Conservation (phyloP, 192 early-diverging fungal species). For the Powellomyces hirtus region DNA sequence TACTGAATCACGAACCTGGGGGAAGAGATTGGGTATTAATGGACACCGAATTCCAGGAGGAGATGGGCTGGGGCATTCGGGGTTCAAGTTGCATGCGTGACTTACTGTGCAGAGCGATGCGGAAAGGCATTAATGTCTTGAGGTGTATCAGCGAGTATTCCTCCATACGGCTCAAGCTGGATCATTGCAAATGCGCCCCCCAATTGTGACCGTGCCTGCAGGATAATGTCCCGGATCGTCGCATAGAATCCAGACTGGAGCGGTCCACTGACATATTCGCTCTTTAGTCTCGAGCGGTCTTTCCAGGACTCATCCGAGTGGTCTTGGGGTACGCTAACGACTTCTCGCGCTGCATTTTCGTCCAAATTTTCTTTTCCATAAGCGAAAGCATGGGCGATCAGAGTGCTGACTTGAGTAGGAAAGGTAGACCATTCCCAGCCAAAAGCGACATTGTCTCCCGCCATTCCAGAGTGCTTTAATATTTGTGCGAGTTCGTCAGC, state of each 20-base stretch:
- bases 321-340: not conserved
- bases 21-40: too few relatives aligned
- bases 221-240: not conserved
- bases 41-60: too few relatives aligned
- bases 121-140: not conserved
- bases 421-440: not conserved
- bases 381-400: constrained; percentile 4
- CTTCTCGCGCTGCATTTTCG: not conserved
- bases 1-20: constrained; percentile 19
- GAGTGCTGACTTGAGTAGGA: not conserved
- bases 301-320: constrained; percentile 1
- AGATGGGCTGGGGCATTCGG: too few relatives aligned
- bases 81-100: too few relatives aligned
- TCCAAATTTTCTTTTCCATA: not conserved
- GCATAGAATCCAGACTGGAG: not conserved
- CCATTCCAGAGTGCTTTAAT: not conserved
- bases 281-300: constrained; percentile 11
- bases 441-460: not conserved
- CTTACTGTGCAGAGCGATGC: not conserved
- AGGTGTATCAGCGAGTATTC: not conserved
- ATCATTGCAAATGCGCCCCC: not conserved
- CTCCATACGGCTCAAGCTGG: constrained; percentile 16
- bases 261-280: not conserved
- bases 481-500: constrained; percentile 1
- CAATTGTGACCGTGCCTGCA: not conserved